These are phyloP conservation scores for Ogataea polymorpha DNA, from an alignment of 805 yeast species.

Conservation along the genomic window DNA sequence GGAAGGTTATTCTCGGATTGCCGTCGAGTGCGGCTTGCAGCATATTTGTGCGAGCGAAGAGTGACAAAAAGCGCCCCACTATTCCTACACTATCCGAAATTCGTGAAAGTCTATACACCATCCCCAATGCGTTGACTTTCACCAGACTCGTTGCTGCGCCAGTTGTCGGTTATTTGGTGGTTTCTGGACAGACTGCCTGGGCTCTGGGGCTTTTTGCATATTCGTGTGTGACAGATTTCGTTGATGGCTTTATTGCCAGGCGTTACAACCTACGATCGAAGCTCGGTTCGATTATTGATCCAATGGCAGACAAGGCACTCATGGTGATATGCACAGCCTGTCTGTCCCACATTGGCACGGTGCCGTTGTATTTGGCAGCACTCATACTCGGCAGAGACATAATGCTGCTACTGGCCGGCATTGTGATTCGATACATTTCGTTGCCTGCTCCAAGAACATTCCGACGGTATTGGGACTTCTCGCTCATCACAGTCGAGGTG, in stretches of 20 bases:
- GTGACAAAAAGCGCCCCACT: constrained; percentile 26
- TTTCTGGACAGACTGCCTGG: constrained; percentile 55
- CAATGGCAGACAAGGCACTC: constrained; percentile 88
- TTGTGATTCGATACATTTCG: constrained; percentile 68
- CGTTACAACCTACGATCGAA: constrained; percentile 71
- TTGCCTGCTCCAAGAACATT: constrained; percentile 76
- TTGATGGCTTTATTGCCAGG: constrained; percentile 92
- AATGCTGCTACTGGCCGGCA: constrained; percentile 65
- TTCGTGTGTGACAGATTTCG: constrained; percentile 85
- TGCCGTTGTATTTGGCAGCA: constrained; percentile 67
- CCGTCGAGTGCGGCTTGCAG: neutral
- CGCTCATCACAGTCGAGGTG: constrained; percentile 79
- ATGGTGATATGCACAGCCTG: constrained; percentile 85
- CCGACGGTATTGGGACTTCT: constrained; percentile 70
- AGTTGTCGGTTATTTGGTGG: constrained; percentile 72
- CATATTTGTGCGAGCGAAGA: constrained; percentile 12
- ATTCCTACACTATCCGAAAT: constrained; percentile 27
- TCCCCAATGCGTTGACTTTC: constrained; percentile 84
- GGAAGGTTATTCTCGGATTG: neutral
- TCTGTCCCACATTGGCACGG: constrained; percentile 60
- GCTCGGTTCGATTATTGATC: constrained; percentile 89
- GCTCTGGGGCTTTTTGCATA: constrained; percentile 77
- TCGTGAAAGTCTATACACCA: constrained; percentile 66
- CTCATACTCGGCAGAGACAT: constrained; percentile 84
- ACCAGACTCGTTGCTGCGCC: constrained; percentile 84